Evolutionary conservation across 768 basidiomycete genomes (phyloP).

Genomic region (Leccinum uliginosum): DNA sequence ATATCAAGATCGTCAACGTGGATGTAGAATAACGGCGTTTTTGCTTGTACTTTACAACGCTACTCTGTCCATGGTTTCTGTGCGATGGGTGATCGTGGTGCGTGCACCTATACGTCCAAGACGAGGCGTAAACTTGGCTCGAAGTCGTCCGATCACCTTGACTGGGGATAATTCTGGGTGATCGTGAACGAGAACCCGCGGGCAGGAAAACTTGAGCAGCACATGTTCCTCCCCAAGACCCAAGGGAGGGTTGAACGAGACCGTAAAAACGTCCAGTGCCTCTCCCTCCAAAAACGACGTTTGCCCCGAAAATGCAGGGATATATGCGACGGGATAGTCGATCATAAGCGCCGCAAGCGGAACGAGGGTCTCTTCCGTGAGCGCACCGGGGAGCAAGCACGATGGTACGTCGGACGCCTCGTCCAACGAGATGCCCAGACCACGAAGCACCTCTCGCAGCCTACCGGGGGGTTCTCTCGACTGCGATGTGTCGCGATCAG

Average conservation of each 20-base stretch:
- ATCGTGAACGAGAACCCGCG: conserved; percentile 24
- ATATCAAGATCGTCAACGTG: conserved; percentile 86
- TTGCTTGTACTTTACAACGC: conserved; percentile 35
- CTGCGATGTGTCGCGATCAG: conserved; percentile 10
- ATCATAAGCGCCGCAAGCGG: conserved; percentile 57
- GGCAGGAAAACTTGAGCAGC: conserved; percentile 58
- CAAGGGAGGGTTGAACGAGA: conserved; percentile 7
- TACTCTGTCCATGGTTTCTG: conserved; percentile 42
- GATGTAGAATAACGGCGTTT: conserved; percentile 53
- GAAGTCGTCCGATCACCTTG: conserved; percentile 30
- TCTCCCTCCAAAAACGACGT: conserved; percentile 42
- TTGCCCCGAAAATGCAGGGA: conserved; percentile 39
- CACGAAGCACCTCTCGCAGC: conserved; percentile 13
- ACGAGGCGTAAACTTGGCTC: conserved; percentile 31
- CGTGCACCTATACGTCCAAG: conserved; percentile 23
- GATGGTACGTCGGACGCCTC: conserved; percentile 14
- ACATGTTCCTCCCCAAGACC: conserved; percentile 25
- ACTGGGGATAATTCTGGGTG: conserved; percentile 13
- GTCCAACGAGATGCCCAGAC: conserved; percentile 3
- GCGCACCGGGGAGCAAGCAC: conserved; percentile 27
- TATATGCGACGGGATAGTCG: conserved; percentile 58
- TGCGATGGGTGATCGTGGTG: conserved; percentile 28
- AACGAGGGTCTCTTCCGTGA: conserved; percentile 32
- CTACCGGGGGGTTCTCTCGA: conserved; percentile 6
- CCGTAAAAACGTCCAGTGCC: conserved; percentile 48